Evolutionary conservation across 108 stramenopile species (phyloP).

Genomic region (Mediolabrus comicus): DNA sequence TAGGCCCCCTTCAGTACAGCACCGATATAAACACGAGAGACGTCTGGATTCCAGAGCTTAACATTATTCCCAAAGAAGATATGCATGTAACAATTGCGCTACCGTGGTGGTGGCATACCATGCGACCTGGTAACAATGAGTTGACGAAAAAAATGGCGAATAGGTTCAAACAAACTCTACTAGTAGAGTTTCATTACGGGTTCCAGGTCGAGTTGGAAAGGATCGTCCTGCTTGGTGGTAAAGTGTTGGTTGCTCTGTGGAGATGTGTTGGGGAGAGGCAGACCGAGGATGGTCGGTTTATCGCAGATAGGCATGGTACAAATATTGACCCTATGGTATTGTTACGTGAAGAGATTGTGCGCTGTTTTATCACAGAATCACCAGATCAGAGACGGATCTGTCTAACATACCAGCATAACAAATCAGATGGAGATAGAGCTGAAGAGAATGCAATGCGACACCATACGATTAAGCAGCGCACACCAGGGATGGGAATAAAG

Average conservation of each 20-base stretch:
- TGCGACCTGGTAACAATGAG: constrained; percentile 44
- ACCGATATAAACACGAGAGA: constrained; percentile 39
- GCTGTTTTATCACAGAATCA: constrained; percentile 55
- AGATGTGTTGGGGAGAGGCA: constrained; percentile 56
- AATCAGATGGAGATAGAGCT: background rate
- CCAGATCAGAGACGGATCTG: constrained; percentile 37
- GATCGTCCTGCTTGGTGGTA: constrained; percentile 58
- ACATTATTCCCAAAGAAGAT: constrained; percentile 48
- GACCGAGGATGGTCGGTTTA: constrained; percentile 25
- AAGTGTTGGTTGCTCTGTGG: constrained; percentile 60
- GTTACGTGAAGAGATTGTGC: constrained; percentile 56
- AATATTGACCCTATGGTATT: constrained; percentile 49
- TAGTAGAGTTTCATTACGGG: constrained; percentile 56
- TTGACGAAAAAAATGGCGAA: constrained; percentile 36
- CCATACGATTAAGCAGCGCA: constrained; percentile 50
- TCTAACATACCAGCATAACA: constrained; percentile 45
- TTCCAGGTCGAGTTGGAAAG: constrained; percentile 62
- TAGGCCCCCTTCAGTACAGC: constrained; percentile 41
- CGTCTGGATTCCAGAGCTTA: constrained; percentile 54
- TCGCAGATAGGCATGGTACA: constrained; percentile 56
- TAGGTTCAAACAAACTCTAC: constrained; percentile 51
- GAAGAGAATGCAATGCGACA: constrained; percentile 14
- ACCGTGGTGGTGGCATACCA: constrained; percentile 73
- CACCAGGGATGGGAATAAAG: constrained; percentile 44
- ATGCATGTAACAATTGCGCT: constrained; percentile 60